Evolutionary conservation across 805 yeast genomes (phyloP), one percentile per base, ranked within the genome.

Genomic region (Yamadazyma olivae): DNA sequence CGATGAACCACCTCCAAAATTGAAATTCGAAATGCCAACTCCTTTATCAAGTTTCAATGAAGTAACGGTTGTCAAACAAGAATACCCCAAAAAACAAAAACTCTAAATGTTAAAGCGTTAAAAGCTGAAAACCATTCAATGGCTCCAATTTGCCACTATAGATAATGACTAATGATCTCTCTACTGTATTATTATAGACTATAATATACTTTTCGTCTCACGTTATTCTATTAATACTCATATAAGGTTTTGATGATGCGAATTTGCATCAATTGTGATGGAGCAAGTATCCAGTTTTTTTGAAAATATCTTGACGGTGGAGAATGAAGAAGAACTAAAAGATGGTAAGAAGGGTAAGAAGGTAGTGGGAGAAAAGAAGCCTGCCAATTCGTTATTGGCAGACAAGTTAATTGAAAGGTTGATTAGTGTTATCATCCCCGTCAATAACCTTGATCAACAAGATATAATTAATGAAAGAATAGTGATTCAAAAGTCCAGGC

Each of bases 401-500:
- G 95, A 87, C 46, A 81, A 80, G 37, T 57, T 87, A 36, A 73
- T 87, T 45, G 95, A 88, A 49, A 74, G 79, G 50, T 63, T 86
- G 33, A 60, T 87, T 6, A 66, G 79, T 16, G 77, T 85, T 80
- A 83, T 89, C 1, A 64, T 86, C 17, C 93, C 95, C 0, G 71
- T 84, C 31, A 49, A 49, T 25, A 29, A 35, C 17, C 67, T 77
- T 3, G 72, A 74, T 14, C 57, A 69, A 15, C 69, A 69, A 16
- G 69, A 68, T 14, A 62, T 67, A 3, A 56, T 81, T 16, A 67
- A 73, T 31, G 70, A 68, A 12, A 60, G 95, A 35, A 63, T 78
- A n/a, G 74, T 67, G 30, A 71, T 73, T 40, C 87, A 83, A 39
- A 74, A 75, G 41, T 56, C 67, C 8, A 57, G 95, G 33, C 95